A percentile compares a stretch with the other conserved stretches of the same genome.
Conservation (phyloP, 495 filamentous ascomycete species). For the Aspergillus cristatus region DNA sequence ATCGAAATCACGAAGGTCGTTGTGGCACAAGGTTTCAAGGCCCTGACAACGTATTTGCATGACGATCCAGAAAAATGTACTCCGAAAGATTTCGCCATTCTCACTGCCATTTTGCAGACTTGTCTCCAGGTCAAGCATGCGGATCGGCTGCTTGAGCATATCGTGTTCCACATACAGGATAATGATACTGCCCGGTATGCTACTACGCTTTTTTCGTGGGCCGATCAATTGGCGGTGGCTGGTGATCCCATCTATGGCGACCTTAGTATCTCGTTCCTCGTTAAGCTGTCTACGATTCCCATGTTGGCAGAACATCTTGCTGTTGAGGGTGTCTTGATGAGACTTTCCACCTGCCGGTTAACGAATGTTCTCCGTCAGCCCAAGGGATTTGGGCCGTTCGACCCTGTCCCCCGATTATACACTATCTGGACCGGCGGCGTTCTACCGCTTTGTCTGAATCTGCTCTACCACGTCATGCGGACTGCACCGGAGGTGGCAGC, state of each 20-base stretch:
- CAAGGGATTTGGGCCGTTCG: conserved; percentile 62
- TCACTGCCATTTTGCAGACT: conserved; percentile 83
- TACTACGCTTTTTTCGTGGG: conserved; percentile 86
- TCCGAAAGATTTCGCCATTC: conserved; percentile 68
- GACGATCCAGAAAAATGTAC: conserved; percentile 42
- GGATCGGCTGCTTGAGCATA: conserved; percentile 43
- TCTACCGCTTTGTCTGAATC: conserved; percentile 81
- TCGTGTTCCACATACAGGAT: conserved; percentile 56
- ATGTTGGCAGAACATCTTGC: conserved; percentile 81
- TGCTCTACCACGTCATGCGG: conserved; percentile 70
- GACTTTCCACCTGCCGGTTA: conserved; percentile 68
- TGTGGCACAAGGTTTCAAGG: conserved; percentile 73
- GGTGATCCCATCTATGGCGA: conserved; percentile 94
- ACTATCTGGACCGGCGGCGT: conserved; percentile 82
- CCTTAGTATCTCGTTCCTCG: conserved; percentile 73
- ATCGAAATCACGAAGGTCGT: conserved; percentile 66
- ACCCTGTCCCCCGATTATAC: conserved; percentile 50
- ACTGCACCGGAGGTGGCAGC: conserved; percentile 73
- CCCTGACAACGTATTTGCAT: conserved; percentile 67
- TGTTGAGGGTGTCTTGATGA: conserved; percentile 68
- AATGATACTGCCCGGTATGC: conserved; percentile 65
- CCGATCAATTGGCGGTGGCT: conserved; percentile 60
- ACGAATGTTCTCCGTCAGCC: conserved; percentile 58
- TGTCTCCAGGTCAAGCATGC: conserved; percentile 55
- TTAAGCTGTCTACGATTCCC: conserved; percentile 77